Conservation (phyloP, 495 filamentous ascomycete species). For the Talaromyces stipitatus region DNA sequence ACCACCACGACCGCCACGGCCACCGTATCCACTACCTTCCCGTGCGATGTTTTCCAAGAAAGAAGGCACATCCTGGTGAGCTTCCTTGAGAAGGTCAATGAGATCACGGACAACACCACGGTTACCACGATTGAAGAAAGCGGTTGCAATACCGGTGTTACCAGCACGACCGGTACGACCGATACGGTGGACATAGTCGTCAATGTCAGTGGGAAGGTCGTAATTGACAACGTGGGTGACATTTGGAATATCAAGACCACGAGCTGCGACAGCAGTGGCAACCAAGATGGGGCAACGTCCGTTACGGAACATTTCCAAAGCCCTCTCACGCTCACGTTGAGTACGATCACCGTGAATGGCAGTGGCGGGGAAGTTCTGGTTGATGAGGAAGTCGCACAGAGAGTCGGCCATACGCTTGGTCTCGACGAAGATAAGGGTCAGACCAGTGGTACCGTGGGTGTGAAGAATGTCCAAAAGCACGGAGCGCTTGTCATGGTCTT, state of each 20-base stretch:
- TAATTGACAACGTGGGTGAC: slow-evolving; percentile 99
- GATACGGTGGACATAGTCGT: slow-evolving; percentile 98
- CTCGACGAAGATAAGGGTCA: slow-evolving; percentile 97
- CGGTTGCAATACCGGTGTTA: slow-evolving; percentile 96
- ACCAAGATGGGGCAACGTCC: slow-evolving; percentile 93
- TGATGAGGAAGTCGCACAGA: slow-evolving; percentile 93
- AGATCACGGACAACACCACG: slow-evolving; percentile 93
- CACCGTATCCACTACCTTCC: slow-evolving; percentile 74
- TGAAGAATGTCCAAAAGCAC: slow-evolving; percentile 95
- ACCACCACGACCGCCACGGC: slow-evolving; percentile 64
- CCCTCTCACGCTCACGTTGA: slow-evolving; percentile 97
- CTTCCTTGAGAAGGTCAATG: slow-evolving; percentile 93
- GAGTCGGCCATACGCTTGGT: slow-evolving; percentile 99
- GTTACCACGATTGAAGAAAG: slow-evolving; percentile 99
- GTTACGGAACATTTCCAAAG: slow-evolving; percentile 93
- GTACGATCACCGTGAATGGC: slow-evolving; percentile 98
- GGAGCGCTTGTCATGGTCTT: slow-evolving; percentile 94
- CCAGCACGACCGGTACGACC: slow-evolving; percentile 99
- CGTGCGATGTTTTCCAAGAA: slow-evolving; percentile 97
- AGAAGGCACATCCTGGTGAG: slow-evolving; percentile 87
- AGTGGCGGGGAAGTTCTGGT: slow-evolving; percentile 96
- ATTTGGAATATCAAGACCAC: slow-evolving; percentile 94
- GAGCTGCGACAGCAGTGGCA: slow-evolving; percentile 93
- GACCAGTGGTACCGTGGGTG: slow-evolving; percentile 74
- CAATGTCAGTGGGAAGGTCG: slow-evolving; percentile 95